Evolutionary conservation across 1,139 yeast species (phyloP).

Genomic region (Sugiyamaella sp.): DNA sequence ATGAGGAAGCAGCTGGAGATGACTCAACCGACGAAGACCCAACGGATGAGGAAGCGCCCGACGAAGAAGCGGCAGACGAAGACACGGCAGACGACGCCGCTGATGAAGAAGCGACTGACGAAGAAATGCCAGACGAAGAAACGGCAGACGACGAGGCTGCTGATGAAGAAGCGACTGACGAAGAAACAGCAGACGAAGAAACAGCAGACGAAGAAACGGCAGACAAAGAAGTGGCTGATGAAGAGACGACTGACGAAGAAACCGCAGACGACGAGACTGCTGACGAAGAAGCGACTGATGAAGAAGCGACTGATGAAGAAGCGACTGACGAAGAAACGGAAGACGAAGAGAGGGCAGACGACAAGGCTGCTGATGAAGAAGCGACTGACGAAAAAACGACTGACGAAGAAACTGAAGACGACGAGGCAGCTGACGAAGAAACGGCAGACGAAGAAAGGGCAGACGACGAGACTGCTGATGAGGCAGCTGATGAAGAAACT

Average conservation of each 20-base stretch:
- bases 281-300: not conserved
- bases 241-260: no score
- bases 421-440: not conserved
- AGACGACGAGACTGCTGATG: not conserved
- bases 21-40: not conserved
- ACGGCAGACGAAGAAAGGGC: not conserved
- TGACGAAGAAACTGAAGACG: not conserved
- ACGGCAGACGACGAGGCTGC: not conserved
- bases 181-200: not conserved
- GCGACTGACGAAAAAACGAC: not conserved
- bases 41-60: not conserved
- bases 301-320: not conserved
- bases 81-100: not conserved
- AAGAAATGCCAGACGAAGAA: slow-evolving; percentile 13
- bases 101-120: no score
- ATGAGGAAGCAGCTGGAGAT: no score
- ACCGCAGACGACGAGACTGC: no score
- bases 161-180: not conserved
- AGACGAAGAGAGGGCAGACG: slow-evolving; percentile 15
- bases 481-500: not conserved
- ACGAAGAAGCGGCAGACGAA: not conserved
- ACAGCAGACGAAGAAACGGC: not conserved
- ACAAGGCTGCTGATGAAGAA: slow-evolving; percentile 1
- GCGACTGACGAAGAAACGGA: slow-evolving; percentile 4
- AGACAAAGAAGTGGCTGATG: no score